phyloP scores from a whole-genome alignment of 139 green algal species.

The Coelastrella sp. region DNA sequence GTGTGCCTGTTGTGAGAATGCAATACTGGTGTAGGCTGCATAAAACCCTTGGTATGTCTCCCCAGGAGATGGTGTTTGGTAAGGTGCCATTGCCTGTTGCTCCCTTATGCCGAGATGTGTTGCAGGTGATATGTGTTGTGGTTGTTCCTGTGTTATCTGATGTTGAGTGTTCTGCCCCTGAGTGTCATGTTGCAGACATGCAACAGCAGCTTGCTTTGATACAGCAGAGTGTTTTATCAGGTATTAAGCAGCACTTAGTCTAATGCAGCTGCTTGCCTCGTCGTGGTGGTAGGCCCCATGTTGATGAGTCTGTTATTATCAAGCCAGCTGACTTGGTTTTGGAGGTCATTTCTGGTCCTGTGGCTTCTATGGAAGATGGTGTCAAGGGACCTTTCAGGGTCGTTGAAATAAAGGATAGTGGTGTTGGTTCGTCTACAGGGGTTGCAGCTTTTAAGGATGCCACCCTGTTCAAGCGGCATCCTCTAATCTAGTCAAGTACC shows the following conservation, averaged over 20 bases:
- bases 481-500: background rate
- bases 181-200: background rate
- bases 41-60: background rate
- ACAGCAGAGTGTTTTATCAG: background rate
- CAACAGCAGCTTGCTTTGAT: background rate
- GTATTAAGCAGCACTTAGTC: background rate
- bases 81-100: background rate
- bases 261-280: background rate
- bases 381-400: background rate
- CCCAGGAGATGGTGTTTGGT: background rate
- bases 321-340: background rate
- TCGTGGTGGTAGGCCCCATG: background rate
- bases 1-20: background rate
- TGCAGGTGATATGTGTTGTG: background rate
- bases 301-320: too few relatives aligned
- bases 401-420: background rate
- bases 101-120: background rate
- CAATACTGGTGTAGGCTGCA: background rate
- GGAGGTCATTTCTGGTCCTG: background rate
- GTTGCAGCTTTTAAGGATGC: background rate
- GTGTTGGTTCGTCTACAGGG: background rate
- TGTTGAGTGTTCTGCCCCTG: background rate
- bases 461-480: background rate
- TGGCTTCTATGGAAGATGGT: background rate
- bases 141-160: background rate